Percentiles rank a stretch among this genome's conserved stretches.
These are phyloP conservation scores for Xylaria palmicola DNA, from an alignment of 495 filamentous ascomycete species.

Conservation along the genomic window DNA sequence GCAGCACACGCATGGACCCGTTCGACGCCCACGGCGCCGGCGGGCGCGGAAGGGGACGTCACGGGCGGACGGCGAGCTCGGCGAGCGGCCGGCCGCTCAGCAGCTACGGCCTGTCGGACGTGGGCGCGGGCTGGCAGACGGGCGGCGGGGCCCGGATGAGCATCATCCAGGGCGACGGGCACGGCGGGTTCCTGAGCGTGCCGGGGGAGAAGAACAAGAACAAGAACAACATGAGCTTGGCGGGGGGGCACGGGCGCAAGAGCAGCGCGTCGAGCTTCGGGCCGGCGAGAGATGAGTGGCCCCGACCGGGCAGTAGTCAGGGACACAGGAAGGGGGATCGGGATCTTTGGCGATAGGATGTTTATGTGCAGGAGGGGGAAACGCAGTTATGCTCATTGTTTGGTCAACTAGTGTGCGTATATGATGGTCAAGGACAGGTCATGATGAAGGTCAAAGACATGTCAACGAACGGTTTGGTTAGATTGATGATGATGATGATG, in stretches of 20 bases:
- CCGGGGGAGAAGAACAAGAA: conserved; percentile 42
- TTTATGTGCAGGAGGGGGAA: not conserved
- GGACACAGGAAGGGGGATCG: conserved; percentile 43
- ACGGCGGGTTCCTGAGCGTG: conserved; percentile 79
- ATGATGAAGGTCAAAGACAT: no score
- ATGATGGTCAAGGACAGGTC: no score
- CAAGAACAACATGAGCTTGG: conserved; percentile 8
- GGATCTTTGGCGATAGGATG: conserved; percentile 48
- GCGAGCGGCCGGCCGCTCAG: conserved; percentile 43
- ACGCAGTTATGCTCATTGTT: not conserved
- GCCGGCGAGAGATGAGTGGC: conserved; percentile 37
- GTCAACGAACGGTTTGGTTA: no score
- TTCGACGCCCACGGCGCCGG: conserved; percentile 25
- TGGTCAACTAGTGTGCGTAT: not conserved
- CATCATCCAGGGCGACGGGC: conserved; percentile 63
- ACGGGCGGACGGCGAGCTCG: conserved; percentile 19
- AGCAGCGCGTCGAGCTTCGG: conserved; percentile 1
- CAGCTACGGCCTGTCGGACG: conserved; percentile 50
- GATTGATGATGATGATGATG: no score
- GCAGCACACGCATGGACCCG: conserved; percentile 54
- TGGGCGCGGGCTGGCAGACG: conserved; percentile 39
- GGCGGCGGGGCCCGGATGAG: conserved; percentile 47
- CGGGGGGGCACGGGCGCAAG: conserved; percentile 22
- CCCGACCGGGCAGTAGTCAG: conserved; percentile 39
- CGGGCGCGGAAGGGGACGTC: conserved; percentile 18